Conservation (phyloP, 495 filamentous ascomycete genomes). For the Penicillium steckii region DNA sequence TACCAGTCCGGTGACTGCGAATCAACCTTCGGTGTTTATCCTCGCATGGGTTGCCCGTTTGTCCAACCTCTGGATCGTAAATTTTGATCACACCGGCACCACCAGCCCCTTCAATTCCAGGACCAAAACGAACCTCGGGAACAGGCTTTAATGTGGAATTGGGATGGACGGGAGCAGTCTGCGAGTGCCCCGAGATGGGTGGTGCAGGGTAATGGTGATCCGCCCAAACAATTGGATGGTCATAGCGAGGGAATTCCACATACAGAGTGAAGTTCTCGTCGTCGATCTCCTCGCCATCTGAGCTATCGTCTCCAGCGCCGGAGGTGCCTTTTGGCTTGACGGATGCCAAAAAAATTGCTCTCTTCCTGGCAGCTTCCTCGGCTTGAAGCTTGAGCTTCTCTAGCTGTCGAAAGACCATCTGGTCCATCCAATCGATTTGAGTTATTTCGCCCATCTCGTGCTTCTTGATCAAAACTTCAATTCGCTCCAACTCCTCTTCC, state of each 20-base stretch:
- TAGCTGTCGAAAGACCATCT: slow-evolving; percentile 82
- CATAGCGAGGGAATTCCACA: slow-evolving; percentile 90
- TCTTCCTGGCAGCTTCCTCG: slow-evolving; percentile 41
- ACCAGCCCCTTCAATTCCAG: slow-evolving; percentile 67
- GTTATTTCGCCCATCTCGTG: slow-evolving; percentile 97
- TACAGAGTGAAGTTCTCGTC: slow-evolving; percentile 71
- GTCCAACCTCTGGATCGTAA: slow-evolving; percentile 91
- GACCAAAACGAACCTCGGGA: slow-evolving; percentile 79
- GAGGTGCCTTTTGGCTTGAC: slow-evolving; percentile 21
- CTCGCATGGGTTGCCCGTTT: slow-evolving; percentile 88
- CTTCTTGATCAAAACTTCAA: slow-evolving; percentile 90
- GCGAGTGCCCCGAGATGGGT: slow-evolving; percentile 68
- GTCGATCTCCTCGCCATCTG: slow-evolving; percentile 43
- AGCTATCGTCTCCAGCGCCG: slow-evolving; percentile 25
- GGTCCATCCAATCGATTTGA: slow-evolving; percentile 90
- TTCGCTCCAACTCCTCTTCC: slow-evolving; percentile 72
- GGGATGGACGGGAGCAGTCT: slow-evolving; percentile 59
- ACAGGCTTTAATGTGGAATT: slow-evolving; percentile 71
- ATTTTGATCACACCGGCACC: slow-evolving; percentile 67
- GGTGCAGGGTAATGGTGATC: slow-evolving; percentile 90
- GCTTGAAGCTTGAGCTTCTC: slow-evolving; percentile 70
- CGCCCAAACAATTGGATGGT: slow-evolving; percentile 93
- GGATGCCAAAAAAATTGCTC: slow-evolving; percentile 30
- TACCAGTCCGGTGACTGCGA: slow-evolving; percentile 87
- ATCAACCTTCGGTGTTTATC: slow-evolving; percentile 91